Evolutionary conservation across 805 yeast species (phyloP).

Genomic region (Naumovozyma castellii): DNA sequence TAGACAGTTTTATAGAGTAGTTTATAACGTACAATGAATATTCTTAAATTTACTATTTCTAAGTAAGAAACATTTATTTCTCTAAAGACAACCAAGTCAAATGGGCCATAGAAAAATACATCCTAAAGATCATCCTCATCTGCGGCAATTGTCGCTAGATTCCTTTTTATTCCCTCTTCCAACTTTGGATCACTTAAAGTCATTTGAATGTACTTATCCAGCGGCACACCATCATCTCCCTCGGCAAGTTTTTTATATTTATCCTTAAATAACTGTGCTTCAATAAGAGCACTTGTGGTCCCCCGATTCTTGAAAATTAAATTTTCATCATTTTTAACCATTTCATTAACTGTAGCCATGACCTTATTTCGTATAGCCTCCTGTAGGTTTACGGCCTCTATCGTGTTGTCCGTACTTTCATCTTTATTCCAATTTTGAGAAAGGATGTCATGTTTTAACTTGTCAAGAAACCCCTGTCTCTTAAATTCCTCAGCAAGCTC

Average conservation of each 20-base stretch:
- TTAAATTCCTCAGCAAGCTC: slow-evolving; percentile 25
- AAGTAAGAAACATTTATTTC: no score
- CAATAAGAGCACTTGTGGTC: slow-evolving; percentile 27
- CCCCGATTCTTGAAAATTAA: slow-evolving; percentile 28
- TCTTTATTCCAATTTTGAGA: slow-evolving; percentile 5
- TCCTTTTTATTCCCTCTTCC: slow-evolving; percentile 11
- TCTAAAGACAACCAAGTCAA: no score
- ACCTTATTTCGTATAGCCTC: slow-evolving; percentile 18
- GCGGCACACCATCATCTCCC: slow-evolving; percentile 11
- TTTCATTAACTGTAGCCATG: slow-evolving; percentile 15
- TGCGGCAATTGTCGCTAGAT: slow-evolving; percentile 1
- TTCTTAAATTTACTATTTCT: background rate
- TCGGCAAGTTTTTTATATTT: slow-evolving; percentile 16
- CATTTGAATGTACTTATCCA: slow-evolving; percentile 14
- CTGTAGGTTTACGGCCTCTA: slow-evolving; percentile 7
- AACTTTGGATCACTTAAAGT: slow-evolving; percentile 16
- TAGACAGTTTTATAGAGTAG: no score
- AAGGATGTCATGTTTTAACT: slow-evolving; percentile 21
- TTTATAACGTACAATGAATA: background rate
- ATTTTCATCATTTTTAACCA: slow-evolving; percentile 25
- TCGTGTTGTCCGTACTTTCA: background rate
- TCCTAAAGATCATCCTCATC: background rate
- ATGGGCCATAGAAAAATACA: no score
- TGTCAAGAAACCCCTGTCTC: slow-evolving; percentile 28
- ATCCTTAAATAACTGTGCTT: slow-evolving; percentile 24